Base-by-base conservation (phyloP, 768 basidiomycete species). In the Auricularia sp. region DNA sequence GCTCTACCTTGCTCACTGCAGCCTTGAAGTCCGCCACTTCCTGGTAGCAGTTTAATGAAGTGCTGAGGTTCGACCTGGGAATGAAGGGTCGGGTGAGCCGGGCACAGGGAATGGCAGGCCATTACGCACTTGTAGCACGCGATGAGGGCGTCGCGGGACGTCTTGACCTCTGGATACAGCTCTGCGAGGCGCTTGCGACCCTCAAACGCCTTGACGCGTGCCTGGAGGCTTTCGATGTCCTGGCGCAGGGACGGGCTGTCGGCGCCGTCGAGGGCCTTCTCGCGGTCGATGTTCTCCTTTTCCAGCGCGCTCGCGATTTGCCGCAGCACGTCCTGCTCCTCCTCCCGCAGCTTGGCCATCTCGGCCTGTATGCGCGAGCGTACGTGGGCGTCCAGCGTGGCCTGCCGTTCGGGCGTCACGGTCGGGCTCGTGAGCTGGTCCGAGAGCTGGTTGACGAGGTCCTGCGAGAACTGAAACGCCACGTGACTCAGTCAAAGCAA, bases 271-370 rank as follows among this genome's bases (percentile, higher is more conserved):
- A 82, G 79, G 34, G 74, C 73, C 68, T 78, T 80, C 75, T 93
- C 91, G 64, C 82, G 81, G 73, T 93, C 89, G 61, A 94, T 74
- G 75, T 94, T 95, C 77, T 94, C 92, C 77, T 86, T 88, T 78
- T 94, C 89, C 60, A 95, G 78, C 1, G 89, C 90, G 36, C 73
- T 77, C 70, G 90, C 87, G 39, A 95, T 92, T 76, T 91, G 83
- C 59, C 79, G 76, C 53, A 82, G 84, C 11, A 95, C 86, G 42
- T 77, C 72, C 65, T 84, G 84, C 73, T 92, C 91, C 70, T 91
- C 85, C 35, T 79, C 76, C 36, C 83, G 85, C 67, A 94, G 77
- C 47, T 81, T 81, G 35, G 79, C 74, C 18, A 92, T 77, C 73
- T 92, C 91, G 47, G 78, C 78, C 53, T 85, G 80, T 66, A 95